Evolutionary conservation across 2,329 filamentous ascomycete genomes (phyloP), one percentile per base, ranked within the genome.

Genomic region (Epicoccum sorghinum): DNA sequence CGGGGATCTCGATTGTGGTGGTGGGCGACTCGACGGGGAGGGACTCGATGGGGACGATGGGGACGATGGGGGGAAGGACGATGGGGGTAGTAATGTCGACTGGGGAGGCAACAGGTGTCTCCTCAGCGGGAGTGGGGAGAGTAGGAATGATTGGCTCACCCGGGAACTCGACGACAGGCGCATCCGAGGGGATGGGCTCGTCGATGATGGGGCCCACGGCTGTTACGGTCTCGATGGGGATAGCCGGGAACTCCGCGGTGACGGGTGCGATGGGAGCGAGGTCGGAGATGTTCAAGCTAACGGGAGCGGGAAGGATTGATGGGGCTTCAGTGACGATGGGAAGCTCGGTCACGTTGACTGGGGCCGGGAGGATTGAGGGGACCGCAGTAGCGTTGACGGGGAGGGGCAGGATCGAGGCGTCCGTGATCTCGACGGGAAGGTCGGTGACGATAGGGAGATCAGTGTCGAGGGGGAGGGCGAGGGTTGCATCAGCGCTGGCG

Each of bases 141-240:
- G 29, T 40, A 35, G 46, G 46, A 33, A 41, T 10, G 24, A 37
- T 40, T 23, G n/a, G 53, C 57, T 57, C 37, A 57, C 57, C 57
- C 45, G 54, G 50, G 47, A 59, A 54, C 22, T 59, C 46, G 1
- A 57, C 23, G 12, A 48, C 36, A 1, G 54, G 47, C 13, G 43
- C 32, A 25, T 47, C 40, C 7, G 39, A 32, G 10, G 44, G 44
- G 32, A 55, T 46, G 18, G 51, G 35, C 27, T 43, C 52, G 36
- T 37, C 40, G 41, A 52, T 24, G 42, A 49, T 41, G 18, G 47
- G 40, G 2, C 25, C 41, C 24, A 40, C 22, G 27, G 33, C 24
- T 9, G 44, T 47, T 22, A 47, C 30, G 7, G 44, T 53, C 44
- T 38, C 40, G 40, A 42, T 5, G 4, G 40, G 40, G 4, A 42